A percentile compares a stretch with the other conserved stretches of the same genome.
Evolutionary conservation across 768 basidiomycete genomes (phyloP).

Genomic region (Cyclocybe aegerita): DNA sequence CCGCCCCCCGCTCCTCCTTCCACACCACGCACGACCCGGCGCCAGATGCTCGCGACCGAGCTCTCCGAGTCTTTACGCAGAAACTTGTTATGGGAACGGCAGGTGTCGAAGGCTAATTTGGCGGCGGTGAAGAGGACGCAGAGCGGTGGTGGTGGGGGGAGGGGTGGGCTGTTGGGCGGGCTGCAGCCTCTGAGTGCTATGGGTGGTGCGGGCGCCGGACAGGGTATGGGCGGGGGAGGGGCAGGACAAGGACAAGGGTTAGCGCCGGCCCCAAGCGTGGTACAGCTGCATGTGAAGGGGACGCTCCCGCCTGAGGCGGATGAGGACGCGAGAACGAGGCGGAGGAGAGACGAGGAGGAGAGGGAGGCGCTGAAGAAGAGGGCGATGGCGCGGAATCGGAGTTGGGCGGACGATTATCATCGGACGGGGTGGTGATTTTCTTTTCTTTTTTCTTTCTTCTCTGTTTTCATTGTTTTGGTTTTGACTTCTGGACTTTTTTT

Average conservation of each 20-base stretch:
- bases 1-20: slow-evolving; percentile 65
- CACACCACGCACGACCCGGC: slow-evolving; percentile 82
- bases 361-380: slow-evolving; percentile 40
- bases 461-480: slow-evolving; percentile 6
- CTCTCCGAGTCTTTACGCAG: slow-evolving; percentile 81
- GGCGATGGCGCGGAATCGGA: slow-evolving; percentile 59
- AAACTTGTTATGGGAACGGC: slow-evolving; percentile 80
- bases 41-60: slow-evolving; percentile 83
- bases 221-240: neutral
- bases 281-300: slow-evolving; percentile 40
- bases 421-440: slow-evolving; percentile 55
- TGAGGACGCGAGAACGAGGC: slow-evolving; percentile 3
- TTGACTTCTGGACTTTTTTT: slow-evolving; percentile 9
- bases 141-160: slow-evolving; percentile 25
- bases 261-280: slow-evolving; percentile 30
- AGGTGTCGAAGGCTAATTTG: slow-evolving; percentile 55
- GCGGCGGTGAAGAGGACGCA: slow-evolving; percentile 31
- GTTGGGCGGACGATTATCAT: slow-evolving; percentile 72
- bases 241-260: neutral
- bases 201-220: neutral
- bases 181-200: slow-evolving; percentile 30
- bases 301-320: slow-evolving; percentile 16
- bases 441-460: slow-evolving; percentile 8
- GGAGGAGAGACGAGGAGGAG: slow-evolving; percentile 24
- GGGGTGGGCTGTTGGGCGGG: slow-evolving; percentile 20